Percentiles rank a stretch among this genome's conserved stretches.
Evolutionary conservation across 192 early-diverging fungal species (phyloP).

Genomic region (Ambispora gerdemannii): DNA sequence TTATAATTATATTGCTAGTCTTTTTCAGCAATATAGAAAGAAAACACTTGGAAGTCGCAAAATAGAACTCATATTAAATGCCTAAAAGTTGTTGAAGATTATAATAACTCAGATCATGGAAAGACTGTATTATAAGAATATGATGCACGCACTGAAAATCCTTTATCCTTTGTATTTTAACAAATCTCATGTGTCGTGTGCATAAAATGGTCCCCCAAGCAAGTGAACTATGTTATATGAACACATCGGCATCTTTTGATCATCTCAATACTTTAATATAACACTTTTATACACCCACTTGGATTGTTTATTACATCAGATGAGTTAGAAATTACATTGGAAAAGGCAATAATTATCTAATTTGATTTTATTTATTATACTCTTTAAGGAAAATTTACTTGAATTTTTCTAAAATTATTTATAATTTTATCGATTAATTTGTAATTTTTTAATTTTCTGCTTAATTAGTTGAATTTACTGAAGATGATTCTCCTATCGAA

Average conservation of each 20-base stretch:
- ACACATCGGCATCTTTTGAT: constrained; percentile 5
- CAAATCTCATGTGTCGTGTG: background rate
- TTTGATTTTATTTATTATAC: too few relatives aligned
- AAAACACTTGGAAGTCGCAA: too few relatives aligned
- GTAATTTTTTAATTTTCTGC: too few relatives aligned
- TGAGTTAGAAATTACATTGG: background rate
- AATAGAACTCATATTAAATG: too few relatives aligned
- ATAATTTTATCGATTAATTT: too few relatives aligned
- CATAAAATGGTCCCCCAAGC: constrained; percentile 4
- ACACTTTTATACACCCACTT: constrained; percentile 2
- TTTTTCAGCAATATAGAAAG: too few relatives aligned
- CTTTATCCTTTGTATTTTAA: constrained; percentile 12
- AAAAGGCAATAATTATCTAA: too few relatives aligned
- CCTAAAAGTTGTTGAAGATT: constrained; percentile 1
- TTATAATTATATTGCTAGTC: too few relatives aligned
- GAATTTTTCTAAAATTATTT: too few relatives aligned
- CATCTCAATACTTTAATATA: constrained; percentile 3
- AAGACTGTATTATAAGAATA: constrained; percentile 11
- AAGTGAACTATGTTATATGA: constrained; percentile 9
- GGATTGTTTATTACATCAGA: constrained; percentile 18
- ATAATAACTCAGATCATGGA: constrained; percentile 10
- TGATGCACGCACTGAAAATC: background rate
- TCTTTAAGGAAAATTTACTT: too few relatives aligned
- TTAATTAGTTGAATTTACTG: too few relatives aligned
- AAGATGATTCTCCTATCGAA: too few relatives aligned